phyloP scores from a whole-genome alignment of 805 yeast species.

The Pichia nakasei region DNA sequence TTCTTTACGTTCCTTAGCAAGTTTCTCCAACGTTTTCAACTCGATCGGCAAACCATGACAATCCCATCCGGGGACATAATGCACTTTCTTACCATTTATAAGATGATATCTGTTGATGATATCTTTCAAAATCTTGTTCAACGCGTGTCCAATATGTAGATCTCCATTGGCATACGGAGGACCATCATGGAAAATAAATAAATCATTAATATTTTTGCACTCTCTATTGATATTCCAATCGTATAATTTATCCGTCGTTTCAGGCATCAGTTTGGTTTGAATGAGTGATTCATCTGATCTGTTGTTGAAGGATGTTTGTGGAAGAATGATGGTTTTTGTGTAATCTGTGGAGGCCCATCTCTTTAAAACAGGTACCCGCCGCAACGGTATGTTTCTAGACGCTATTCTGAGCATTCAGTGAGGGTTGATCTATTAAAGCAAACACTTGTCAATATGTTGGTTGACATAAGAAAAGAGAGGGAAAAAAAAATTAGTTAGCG shows the following conservation, averaged over 20 bases:
- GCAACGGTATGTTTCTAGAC: no score
- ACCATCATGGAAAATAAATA: constrained; percentile 83
- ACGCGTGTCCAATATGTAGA: constrained; percentile 84
- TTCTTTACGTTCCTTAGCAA: constrained; percentile 24
- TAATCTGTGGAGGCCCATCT: no score
- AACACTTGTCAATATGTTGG: no score
- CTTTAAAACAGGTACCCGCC: no score
- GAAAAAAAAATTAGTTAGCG: no score
- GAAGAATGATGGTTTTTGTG: constrained; percentile 34
- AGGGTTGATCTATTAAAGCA: no score
- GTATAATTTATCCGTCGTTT: constrained; percentile 54
- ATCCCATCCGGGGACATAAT: constrained; percentile 94
- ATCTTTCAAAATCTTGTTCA: constrained; percentile 86
- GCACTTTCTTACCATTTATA: constrained; percentile 46
- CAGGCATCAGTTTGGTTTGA: constrained; percentile 36
- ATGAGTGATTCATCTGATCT: constrained; percentile 43
- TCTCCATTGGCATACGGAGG: constrained; percentile 98
- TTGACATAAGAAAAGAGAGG: no score
- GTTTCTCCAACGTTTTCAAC: constrained; percentile 59
- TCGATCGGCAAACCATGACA: constrained; percentile 98
- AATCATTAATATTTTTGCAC: constrained; percentile 25
- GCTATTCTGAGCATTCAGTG: no score
- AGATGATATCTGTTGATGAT: constrained; percentile 68
- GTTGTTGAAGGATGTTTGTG: constrained; percentile 59
- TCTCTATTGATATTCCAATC: constrained; percentile 42